Evolutionary conservation across 2,329 filamentous ascomycete species (phyloP), one percentile per base, ranked within the genome.

Genomic region (Cercospora citrullina): DNA sequence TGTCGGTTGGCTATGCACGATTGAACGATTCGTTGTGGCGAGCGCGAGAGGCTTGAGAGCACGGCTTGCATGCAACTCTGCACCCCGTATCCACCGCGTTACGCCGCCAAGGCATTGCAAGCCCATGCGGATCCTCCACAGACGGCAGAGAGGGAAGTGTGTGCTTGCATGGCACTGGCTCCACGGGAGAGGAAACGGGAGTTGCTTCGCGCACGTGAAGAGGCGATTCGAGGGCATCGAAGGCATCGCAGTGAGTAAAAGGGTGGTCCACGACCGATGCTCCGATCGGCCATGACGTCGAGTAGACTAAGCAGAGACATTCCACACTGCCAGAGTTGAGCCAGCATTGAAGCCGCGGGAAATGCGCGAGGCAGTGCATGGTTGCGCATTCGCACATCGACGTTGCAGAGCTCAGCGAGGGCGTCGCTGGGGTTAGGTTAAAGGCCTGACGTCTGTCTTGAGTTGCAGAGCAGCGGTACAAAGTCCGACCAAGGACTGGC

Each of bases 391-490:
- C n/a, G 55, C 55, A 33, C 30, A 59, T 59, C 55, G 55, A 59
- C 5, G 31, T 6, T 12, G 55, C 14, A n/a, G 28, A 14, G 31
- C 28, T 3, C 55, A 59, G 36, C 55, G 55, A 36, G n/a, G 8
- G 30, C 10, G 26, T 14, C 5, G 5, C 5, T 21, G 16, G 30
- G 6, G 21, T 31, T 18, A 36, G 8, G 31, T 9, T 18, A 21
- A 59, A 31, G 10, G 55, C 28, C 55, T 59, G 55, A 59, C 55
- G 55, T 59, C 55, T 59, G 30, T 59, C 28, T 59, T 36, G 55
- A 59, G 55, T 31, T 59, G 55, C 55, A 59, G 55, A 59, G 28
- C 14, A 36, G 55, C 55, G 55, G 28, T 36, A 23, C 31, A 36
- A 14, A 31, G 55, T 59, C 31, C 31, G 55, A 30, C 16, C 30